Evolutionary conservation across 1,139 yeast species (phyloP).

Genomic region (Candida anutae): DNA sequence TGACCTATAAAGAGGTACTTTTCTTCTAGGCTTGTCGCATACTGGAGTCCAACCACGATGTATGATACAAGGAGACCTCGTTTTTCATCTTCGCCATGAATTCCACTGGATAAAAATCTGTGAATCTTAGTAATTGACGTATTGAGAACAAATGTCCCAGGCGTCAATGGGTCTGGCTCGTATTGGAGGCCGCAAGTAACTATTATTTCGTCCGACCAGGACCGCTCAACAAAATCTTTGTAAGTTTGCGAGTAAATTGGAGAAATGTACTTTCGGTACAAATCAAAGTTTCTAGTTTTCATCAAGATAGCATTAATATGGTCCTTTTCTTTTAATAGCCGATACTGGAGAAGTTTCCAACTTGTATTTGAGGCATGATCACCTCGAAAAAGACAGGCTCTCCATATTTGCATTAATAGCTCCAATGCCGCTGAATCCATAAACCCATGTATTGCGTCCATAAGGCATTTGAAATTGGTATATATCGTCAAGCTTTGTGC

Average conservation of each 20-base stretch:
- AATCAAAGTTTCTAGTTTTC: slow-evolving; percentile 12
- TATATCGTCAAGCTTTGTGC: slow-evolving; percentile 8
- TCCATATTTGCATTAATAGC: slow-evolving; percentile 18
- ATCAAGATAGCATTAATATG: slow-evolving; percentile 15
- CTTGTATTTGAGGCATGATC: too few relatives aligned
- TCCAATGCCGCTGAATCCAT: slow-evolving; percentile 8
- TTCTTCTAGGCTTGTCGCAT: slow-evolving; percentile 8
- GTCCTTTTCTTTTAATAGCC: slow-evolving; percentile 11
- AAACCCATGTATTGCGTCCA: slow-evolving; percentile 14
- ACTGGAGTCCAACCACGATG: slow-evolving; percentile 14
- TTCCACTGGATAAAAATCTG: slow-evolving; percentile 9
- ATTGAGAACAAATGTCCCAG: too few relatives aligned
- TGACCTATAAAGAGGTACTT: slow-evolving; percentile 7
- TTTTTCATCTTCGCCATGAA: slow-evolving; percentile 7
- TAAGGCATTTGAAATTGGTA: slow-evolving; percentile 9
- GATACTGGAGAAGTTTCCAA: slow-evolving; percentile 10
- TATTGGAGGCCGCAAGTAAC: slow-evolving; percentile 14
- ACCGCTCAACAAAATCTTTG: slow-evolving; percentile 1
- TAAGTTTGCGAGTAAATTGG: slow-evolving; percentile 8
- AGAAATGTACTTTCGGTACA: slow-evolving; percentile 12
- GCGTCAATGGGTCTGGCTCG: slow-evolving; percentile 6
- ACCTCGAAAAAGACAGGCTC: too few relatives aligned
- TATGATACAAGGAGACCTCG: slow-evolving; percentile 14
- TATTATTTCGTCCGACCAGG: slow-evolving; percentile 19
- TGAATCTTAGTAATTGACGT: slow-evolving; percentile 6